Evolutionary conservation across 1,284 basidiomycete genomes (phyloP).

Genomic region (Ustilago esculenta): DNA sequence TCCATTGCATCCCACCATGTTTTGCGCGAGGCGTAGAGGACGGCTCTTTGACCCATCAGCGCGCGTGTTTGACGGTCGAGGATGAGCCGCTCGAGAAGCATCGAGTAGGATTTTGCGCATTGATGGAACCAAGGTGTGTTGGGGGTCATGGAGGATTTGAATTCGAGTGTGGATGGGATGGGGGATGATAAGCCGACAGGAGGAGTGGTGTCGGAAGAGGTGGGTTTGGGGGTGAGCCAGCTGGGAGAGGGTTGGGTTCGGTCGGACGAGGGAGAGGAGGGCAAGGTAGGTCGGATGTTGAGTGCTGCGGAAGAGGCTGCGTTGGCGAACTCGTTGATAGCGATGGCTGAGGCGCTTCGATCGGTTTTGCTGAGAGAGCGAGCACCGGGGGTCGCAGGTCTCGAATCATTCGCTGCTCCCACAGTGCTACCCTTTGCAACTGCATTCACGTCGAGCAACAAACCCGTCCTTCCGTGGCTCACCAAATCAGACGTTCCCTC

Average conservation of each 20-base stretch:
- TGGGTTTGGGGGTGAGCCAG: constrained; percentile 5
- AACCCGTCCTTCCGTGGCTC: constrained; percentile 69
- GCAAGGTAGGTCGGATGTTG: constrained; percentile 7
- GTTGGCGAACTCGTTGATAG: constrained; percentile 38
- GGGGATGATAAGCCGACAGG: constrained; percentile 37
- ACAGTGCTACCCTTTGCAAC: constrained; percentile 28
- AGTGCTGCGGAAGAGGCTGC: constrained; percentile 23
- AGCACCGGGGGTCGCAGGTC: constrained; percentile 25
- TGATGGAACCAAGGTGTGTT: constrained; percentile 65
- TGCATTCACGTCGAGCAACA: constrained; percentile 64
- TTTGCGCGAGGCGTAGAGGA: constrained; percentile 68
- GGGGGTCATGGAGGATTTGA: constrained; percentile 65
- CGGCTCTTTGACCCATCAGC: constrained; percentile 69
- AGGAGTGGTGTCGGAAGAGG: background rate
- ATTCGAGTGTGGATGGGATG: constrained; percentile 55
- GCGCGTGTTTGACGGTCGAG: constrained; percentile 66
- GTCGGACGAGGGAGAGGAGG: constrained; percentile 2
- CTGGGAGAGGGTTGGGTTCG: no score
- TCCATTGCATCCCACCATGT: constrained; percentile 73
- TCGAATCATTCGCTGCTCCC: background rate
- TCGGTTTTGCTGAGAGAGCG: background rate
- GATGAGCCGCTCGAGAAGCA: constrained; percentile 68
- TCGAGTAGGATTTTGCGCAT: constrained; percentile 69
- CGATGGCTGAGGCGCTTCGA: constrained; percentile 4
- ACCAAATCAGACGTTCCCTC: constrained; percentile 73